Evolutionary conservation across 2,329 filamentous ascomycete species (phyloP).

Genomic region (Colletotrichum cordylinicola): DNA sequence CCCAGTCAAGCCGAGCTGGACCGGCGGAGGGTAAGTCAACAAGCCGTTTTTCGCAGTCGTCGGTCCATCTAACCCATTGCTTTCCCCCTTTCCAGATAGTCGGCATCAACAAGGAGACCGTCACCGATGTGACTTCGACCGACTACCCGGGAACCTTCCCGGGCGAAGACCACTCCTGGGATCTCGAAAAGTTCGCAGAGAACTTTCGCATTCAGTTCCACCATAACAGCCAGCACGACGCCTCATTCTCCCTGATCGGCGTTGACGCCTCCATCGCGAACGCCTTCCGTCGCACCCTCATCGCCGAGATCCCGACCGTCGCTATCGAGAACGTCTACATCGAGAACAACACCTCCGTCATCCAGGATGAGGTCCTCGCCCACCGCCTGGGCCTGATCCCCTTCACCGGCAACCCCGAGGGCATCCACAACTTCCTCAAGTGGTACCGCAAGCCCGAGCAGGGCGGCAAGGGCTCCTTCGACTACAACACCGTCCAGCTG

Average conservation of each 20-base stretch:
- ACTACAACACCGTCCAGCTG: constrained; percentile 88
- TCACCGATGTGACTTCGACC: constrained; percentile 86
- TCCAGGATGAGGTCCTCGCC: constrained; percentile 95
- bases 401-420: constrained; percentile 79
- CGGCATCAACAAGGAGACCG: constrained; percentile 86
- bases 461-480: constrained; percentile 69
- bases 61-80: not conserved
- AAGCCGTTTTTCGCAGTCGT: constrained; percentile 19
- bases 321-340: constrained; percentile 95
- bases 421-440: constrained; percentile 77
- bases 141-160: constrained; percentile 93
- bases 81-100: constrained; percentile 66
- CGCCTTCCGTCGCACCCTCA: constrained; percentile 94
- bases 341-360: constrained; percentile 95
- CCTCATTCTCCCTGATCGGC: constrained; percentile 90
- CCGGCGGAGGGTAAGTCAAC: constrained; percentile 59
- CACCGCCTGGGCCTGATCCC: constrained; percentile 91
- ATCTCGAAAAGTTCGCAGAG: constrained; percentile 73
- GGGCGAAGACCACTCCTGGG: constrained; percentile 85
- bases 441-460: constrained; percentile 77
- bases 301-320: constrained; percentile 91
- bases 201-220: constrained; percentile 82
- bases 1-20: constrained; percentile 63
- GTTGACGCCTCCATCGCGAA: constrained; percentile 94
- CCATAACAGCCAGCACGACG: constrained; percentile 77